phyloP scores from a whole-genome alignment of 257 asterid species.

The Solanum sparsipilum region DNA sequence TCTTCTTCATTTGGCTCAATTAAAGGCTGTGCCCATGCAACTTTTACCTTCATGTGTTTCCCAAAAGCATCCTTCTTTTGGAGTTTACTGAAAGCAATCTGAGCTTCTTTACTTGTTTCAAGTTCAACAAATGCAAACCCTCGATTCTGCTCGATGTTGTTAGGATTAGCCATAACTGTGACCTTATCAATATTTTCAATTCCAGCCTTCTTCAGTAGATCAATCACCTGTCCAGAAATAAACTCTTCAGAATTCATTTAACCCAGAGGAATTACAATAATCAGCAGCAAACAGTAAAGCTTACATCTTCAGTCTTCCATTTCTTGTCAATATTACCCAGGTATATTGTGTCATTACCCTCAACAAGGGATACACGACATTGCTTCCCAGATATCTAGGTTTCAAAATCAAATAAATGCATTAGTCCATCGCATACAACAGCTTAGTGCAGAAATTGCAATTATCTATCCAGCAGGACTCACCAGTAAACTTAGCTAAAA shows the following conservation, averaged over 20 bases:
- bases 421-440: background rate
- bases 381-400: conserved; percentile 58
- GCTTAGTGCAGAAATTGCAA: background rate
- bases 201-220: conserved; percentile 39
- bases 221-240: conserved; percentile 34
- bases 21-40: conserved; percentile 73
- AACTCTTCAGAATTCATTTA: conserved; percentile 9
- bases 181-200: conserved; percentile 53
- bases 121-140: conserved; percentile 73
- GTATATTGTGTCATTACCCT: conserved; percentile 59
- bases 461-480: background rate
- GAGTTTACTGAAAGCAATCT: conserved; percentile 49
- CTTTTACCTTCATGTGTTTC: conserved; percentile 30
- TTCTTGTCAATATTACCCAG: conserved; percentile 58
- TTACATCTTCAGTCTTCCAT: conserved; percentile 69
- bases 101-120: conserved; percentile 58
- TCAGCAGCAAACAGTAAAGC: conserved; percentile 16
- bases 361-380: conserved; percentile 38
- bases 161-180: conserved; percentile 42
- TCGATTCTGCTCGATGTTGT: conserved; percentile 40
- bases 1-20: conserved; percentile 51
- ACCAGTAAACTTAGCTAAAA: background rate
- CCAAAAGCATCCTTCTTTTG: conserved; percentile 41
- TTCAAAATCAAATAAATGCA: conserved; percentile 6
- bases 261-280: conserved; percentile 1